Conservation (phyloP, 2,329 filamentous ascomycete species). For the Epichloe brachyelytri region DNA sequence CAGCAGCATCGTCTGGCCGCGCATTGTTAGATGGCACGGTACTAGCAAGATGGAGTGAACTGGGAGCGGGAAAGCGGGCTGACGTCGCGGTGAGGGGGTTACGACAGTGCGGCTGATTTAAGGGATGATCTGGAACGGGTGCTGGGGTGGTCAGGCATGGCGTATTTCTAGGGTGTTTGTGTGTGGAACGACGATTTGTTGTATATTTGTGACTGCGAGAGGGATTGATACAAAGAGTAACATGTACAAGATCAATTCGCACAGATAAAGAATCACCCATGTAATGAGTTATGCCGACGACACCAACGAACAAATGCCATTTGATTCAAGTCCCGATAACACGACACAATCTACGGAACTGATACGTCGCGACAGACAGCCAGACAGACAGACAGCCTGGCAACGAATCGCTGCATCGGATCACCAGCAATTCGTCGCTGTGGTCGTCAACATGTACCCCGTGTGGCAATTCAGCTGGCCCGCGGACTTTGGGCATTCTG, state of each 20-base stretch:
- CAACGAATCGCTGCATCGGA: no score
- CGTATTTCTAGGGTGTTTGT: slow-evolving; percentile 20
- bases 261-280: background rate
- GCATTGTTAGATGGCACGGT: slow-evolving; percentile 70
- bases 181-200: background rate
- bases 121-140: slow-evolving; percentile 55
- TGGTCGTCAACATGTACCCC: slow-evolving; percentile 2
- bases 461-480: background rate
- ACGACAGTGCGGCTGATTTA: slow-evolving; percentile 49
- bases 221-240: no score
- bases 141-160: slow-evolving; percentile 50
- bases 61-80: slow-evolving; percentile 55
- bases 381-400: no score
- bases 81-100: slow-evolving; percentile 68
- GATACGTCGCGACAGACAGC: no score
- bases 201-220: no score
- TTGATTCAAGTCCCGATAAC: no score
- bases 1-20: slow-evolving; percentile 40
- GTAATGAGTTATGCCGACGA: background rate
- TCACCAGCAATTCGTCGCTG: background rate
- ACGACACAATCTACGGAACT: no score
- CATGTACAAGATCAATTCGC: no score
- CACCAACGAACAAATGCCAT: no score
- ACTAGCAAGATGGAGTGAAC: slow-evolving; percentile 60
- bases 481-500: background rate